phyloP scores from a whole-genome alignment of 2,329 filamentous ascomycete genomes.

The Aspergillus uvarum region DNA sequence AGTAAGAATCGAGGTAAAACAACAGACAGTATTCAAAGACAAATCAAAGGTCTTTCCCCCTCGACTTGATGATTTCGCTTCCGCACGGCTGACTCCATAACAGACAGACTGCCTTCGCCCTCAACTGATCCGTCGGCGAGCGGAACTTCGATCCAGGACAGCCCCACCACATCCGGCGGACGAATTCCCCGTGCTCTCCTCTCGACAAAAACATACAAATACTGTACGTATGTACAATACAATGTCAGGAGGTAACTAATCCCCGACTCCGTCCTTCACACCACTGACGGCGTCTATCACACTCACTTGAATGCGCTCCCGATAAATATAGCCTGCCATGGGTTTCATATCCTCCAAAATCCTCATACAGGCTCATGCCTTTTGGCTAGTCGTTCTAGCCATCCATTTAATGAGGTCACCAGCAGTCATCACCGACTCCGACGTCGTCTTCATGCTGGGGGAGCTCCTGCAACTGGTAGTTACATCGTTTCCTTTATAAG shows the following conservation, averaged over 20 bases:
- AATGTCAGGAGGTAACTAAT: no score
- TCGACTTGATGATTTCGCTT: neutral
- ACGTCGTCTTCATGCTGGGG: constrained; percentile 76
- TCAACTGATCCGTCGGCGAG: neutral
- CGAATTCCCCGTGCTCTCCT: neutral
- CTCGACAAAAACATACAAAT: neutral
- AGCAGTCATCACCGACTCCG: constrained; percentile 70
- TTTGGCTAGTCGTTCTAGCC: constrained; percentile 81
- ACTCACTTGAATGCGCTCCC: neutral
- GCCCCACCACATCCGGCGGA: neutral
- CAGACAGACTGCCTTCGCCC: neutral
- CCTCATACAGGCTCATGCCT: constrained; percentile 75
- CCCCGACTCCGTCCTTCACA: no score
- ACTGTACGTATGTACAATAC: neutral
- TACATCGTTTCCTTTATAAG: neutral
- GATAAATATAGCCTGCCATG: constrained; percentile 56
- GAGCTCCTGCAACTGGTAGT: constrained; percentile 78
- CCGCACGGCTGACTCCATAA: neutral
- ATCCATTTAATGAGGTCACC: constrained; percentile 81
- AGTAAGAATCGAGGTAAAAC: neutral
- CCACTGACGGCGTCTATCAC: neutral
- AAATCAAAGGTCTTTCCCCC: neutral
- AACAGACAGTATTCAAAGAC: neutral
- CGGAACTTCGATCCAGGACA: neutral
- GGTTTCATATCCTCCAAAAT: constrained; percentile 75